Evolutionary conservation across 768 basidiomycete genomes (phyloP), one percentile per base, ranked within the genome.

Genomic region (Exsudoporus frostii): DNA sequence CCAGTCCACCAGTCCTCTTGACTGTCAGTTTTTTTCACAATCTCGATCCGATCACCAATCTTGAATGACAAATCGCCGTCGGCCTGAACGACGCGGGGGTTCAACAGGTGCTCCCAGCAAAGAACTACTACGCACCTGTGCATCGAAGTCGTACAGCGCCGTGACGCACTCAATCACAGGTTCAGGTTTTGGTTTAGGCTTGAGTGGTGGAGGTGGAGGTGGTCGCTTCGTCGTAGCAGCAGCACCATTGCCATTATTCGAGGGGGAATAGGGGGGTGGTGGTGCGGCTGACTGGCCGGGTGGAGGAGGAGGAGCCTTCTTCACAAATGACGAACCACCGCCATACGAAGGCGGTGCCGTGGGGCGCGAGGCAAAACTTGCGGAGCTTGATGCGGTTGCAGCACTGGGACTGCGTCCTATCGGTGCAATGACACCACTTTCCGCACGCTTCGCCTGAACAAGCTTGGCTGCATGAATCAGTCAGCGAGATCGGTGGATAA

Each of bases 1-100:
- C 96, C 95, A 25, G 94, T 97, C 96, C 96, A 98, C 95, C 95
- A 98, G 66, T 98, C 95, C 66, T 98, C 92, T 25, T 85, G 66
- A 63, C 84, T 94, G 7, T 80, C 81, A 17, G 87, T 85, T 70
- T 82, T 82, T 70, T 94, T 86, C 33, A 97, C 79, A 49, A 98
- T 76, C 72, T 96, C 92, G 69, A 98, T 98, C 59, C 80, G 77
- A 70, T 98, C 95, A 15, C 96, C 96, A 15, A 84, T 82, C 56
- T 77, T 83, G 75, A 98, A 98, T 1, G 86, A 88, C 51, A 98
- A 74, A 71, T 98, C 96, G 2, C 96, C 96, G 0, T 90, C 92
- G 37, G 94, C 90, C 83, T 90, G 58, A 45, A 25, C n/a, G 20
- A 47, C 5, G 15, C 6, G 33, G 37, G 3, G 33, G 10, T 37